Base-by-base conservation (phyloP, 2,329 filamentous ascomycete genomes). In the Xylaria sp. region DNA sequence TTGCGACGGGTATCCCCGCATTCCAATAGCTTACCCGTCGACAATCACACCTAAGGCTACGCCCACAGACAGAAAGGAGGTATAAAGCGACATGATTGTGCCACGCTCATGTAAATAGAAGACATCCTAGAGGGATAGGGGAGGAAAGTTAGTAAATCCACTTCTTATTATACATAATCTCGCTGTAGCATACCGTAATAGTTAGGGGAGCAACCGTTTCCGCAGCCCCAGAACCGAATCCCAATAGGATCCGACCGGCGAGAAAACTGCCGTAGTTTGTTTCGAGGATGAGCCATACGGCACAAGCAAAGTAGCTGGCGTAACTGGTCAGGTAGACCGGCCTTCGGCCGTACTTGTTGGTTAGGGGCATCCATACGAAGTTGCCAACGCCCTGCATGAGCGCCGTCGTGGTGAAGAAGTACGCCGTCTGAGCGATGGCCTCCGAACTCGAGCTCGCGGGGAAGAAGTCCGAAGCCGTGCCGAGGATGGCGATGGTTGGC, bases 61-160 rank as follows among this genome's bases (percentile, higher is more conserved):
- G 2, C 77, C 77, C 1, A 74, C 61, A 1, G 74, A 74, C 0
- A 78, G 61, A 16, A 73, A 72, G 18, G 70, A 69, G 13, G 72
- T 74, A 56, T 78, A 77, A 9, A 74, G 61, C 59, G 78, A 75
- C 77, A 82, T 83, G 39, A 80, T 69, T 1, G 72, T 67, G 1
- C 79, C 80, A 47, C 82, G 72, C 61, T 85, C 78, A 55, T 85
- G 81, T 16, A 84, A 68, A 63, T 82, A 84, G 67, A 83, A 84
- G 24, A 83, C 66, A 57, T 84, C 81, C 2, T 79, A 71, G 42
- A 83, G 9, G 29, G 29, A 34, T 13, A 13, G 8, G 11, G 29
- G 11, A 2, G 2, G 9, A 20, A 21, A 19, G 2, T 44, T 49
- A 34, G 16, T 19, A 20, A n/a, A n/a, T n/a, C n/a, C n/a, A n/a